Evolutionary conservation across 1,284 basidiomycete species (phyloP), one percentile per base, ranked within the genome.

Genomic region (Jaminaea rosea): DNA sequence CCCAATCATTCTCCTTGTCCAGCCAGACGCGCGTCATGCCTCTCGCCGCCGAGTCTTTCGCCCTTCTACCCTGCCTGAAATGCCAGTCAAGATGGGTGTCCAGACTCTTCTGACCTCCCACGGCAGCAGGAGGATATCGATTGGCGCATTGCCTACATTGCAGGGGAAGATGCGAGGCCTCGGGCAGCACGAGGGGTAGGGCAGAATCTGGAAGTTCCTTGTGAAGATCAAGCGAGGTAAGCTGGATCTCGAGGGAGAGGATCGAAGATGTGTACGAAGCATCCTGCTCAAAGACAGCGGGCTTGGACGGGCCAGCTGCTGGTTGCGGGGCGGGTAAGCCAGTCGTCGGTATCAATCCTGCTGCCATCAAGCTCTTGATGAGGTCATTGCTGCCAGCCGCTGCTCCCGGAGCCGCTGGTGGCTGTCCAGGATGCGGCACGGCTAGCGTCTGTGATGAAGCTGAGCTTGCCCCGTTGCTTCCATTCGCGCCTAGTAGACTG

Each of bases 11-110:
- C 51, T 85, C 79, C 55, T 81, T 78, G 44, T 88, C 81, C 54
- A 94, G 88, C 93, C 92, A 98, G 60, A 85, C 84, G 17, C 94
- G 82, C 67, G 86, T 88, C 65, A 92, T 86, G 23, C 92, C 91
- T 56, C 93, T 81, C 0, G 87, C 87, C 8, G 82, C 78, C 39
- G 84, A 85, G 72, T 92, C 88, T 61, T 82, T 85, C 29, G 88
- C 85, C 72, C 90, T 86, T 60, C 87, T 82, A 71, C 97, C 98
- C 67, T 94, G 87, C 63, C 85, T 82, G 77, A 96, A 97, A 76
- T 99, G 94, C 86, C 90, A 88, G 74, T 99, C 94, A 63, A 98
- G 80, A 72, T 99, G 94, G 50, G 85, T 82, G 64, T 94, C 84
- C 78, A 92, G 81, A 24, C 79, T 80, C 69, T 83, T 84, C 76